A percentile compares a stretch with the other conserved stretches of the same genome.
Conservation (phyloP, 495 filamentous ascomycete species). For the Annulohypoxylon moriforme region DNA sequence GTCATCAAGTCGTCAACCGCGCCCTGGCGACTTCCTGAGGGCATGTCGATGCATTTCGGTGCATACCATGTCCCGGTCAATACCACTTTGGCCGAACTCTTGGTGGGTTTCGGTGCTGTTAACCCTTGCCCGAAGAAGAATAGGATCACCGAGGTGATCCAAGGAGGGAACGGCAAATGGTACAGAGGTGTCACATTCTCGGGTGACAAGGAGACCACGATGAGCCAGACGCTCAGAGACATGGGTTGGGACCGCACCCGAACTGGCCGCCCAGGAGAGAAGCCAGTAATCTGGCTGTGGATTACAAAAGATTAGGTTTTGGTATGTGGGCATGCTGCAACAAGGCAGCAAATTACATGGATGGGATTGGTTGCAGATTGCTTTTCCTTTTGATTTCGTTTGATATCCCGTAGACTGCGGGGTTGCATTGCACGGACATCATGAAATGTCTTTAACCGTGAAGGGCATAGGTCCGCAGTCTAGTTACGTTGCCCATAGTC, state of each 20-base stretch:
- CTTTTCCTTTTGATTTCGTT: background rate
- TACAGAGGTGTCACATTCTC: constrained; percentile 49
- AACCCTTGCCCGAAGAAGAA: constrained; percentile 57
- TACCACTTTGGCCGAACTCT: constrained; percentile 56
- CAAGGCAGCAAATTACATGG: background rate
- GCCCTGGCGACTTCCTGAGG: constrained; percentile 56
- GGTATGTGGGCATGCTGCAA: background rate
- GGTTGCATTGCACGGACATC: background rate
- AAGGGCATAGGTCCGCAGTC: background rate
- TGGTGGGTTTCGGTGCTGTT: constrained; percentile 58
- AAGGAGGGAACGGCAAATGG: constrained; percentile 54
- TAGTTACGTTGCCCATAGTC: background rate
- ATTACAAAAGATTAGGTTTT: constrained; percentile 51
- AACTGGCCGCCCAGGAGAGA: constrained; percentile 49
- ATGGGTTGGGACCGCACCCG: constrained; percentile 55
- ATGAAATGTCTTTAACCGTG: too few species aligned
- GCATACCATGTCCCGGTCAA: constrained; percentile 56
- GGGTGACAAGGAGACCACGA: constrained; percentile 41
- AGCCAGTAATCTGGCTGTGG: constrained; percentile 55
- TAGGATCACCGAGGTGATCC: constrained; percentile 55
- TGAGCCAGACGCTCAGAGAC: constrained; percentile 48
- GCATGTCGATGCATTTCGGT: constrained; percentile 47
- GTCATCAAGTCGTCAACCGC: constrained; percentile 54
- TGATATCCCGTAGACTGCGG: background rate
- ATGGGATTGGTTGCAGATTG: background rate